Conservation (phyloP, 805 yeast species). For the Ogataea naganishii region DNA sequence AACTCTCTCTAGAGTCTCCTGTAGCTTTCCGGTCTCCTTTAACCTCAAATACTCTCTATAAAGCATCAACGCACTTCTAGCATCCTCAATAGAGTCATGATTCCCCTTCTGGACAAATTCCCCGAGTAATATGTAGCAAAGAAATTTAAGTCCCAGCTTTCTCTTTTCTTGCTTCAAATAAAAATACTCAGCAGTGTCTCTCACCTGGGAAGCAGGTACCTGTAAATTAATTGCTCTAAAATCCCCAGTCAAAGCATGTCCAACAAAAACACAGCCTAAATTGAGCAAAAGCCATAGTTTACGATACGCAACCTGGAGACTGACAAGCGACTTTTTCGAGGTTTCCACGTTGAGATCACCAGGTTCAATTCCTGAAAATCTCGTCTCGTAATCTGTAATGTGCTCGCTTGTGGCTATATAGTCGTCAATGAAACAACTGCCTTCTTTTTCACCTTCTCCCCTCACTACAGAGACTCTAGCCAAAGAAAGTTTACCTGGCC, state of each 20-base stretch:
- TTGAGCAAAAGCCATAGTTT: conserved; percentile 85
- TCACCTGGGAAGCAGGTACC: conserved; percentile 76
- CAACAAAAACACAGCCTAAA: conserved; percentile 85
- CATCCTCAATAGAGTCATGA: conserved; percentile 97
- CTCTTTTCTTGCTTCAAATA: conserved; percentile 69
- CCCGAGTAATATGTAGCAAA: conserved; percentile 70
- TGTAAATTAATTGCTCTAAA: conserved; percentile 88
- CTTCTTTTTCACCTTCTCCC: conserved; percentile 59
- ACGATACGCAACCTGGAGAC: conserved; percentile 76
- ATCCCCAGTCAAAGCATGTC: conserved; percentile 89
- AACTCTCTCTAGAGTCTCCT: conserved; percentile 51
- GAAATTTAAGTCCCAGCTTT: conserved; percentile 72
- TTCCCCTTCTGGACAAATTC: conserved; percentile 83
- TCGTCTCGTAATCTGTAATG: conserved; percentile 81
- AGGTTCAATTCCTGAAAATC: conserved; percentile 86
- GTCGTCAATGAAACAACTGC: conserved; percentile 86
- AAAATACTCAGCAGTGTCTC: conserved; percentile 81
- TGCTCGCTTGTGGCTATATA: conserved; percentile 67
- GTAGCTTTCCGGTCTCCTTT: conserved; percentile 48
- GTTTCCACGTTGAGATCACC: conserved; percentile 74
- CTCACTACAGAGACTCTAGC: conserved; percentile 87
- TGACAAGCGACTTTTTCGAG: conserved; percentile 64
- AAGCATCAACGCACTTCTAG: conserved; percentile 71
- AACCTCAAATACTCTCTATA: conserved; percentile 68
- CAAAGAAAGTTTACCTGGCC: conserved; percentile 67